Conservation (phyloP, 495 filamentous ascomycete genomes). For the Apiosordaria backusii region DNA sequence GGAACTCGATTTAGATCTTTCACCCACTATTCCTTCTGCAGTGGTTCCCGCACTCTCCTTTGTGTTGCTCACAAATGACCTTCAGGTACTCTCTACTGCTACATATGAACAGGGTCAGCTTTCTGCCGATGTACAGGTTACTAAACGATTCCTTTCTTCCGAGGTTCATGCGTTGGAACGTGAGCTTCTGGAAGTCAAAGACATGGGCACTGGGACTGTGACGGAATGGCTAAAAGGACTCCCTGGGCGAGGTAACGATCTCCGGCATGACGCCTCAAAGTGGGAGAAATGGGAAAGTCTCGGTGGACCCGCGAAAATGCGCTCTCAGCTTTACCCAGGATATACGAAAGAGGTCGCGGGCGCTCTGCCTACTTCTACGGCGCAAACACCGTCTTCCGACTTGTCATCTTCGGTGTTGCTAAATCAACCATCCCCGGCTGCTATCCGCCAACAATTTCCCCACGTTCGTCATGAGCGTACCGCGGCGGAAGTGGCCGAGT, state of each 20-base stretch:
- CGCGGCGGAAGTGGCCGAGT: conserved; percentile 45
- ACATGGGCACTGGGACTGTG: conserved; percentile 56
- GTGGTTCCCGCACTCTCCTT: conserved; percentile 62
- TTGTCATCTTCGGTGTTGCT: neutral
- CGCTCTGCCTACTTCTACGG: neutral
- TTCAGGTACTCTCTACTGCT: conserved; percentile 53
- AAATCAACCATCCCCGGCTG: conserved; percentile 2
- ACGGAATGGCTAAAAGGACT: conserved; percentile 77
- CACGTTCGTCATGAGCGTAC: conserved; percentile 36
- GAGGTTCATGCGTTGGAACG: conserved; percentile 54
- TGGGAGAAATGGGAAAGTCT: conserved; percentile 68
- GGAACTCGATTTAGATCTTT: conserved; percentile 65
- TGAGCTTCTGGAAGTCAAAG: conserved; percentile 56
- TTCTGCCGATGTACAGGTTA: conserved; percentile 48
- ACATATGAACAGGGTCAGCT: conserved; percentile 45
- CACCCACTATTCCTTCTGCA: conserved; percentile 51
- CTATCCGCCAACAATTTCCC: conserved; percentile 6
- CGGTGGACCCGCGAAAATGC: conserved; percentile 43
- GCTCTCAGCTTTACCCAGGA: conserved; percentile 30
- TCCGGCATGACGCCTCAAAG: conserved; percentile 53
- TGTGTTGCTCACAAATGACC: conserved; percentile 55
- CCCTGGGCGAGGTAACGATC: conserved; percentile 53
- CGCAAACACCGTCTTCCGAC: neutral
- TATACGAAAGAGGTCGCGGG: conserved; percentile 1
- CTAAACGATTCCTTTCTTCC: conserved; percentile 58